Conservation (phyloP, 2,329 filamentous ascomycete genomes). For the Penicillium janthinellum region DNA sequence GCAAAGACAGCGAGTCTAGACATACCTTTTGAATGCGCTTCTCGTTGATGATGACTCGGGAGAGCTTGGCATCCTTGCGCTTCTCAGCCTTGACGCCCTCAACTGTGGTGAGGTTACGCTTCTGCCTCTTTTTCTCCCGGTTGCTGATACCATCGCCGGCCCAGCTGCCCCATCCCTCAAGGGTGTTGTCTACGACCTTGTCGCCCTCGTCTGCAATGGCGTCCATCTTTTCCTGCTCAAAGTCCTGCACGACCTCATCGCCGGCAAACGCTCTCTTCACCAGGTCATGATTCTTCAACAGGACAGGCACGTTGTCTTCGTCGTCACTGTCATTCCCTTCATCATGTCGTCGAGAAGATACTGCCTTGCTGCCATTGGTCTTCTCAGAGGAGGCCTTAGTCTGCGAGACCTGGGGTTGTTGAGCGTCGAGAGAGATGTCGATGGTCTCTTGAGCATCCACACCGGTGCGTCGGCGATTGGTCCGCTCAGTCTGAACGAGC, state of each 20-base stretch:
- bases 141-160: constrained; percentile 78
- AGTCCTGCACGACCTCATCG: constrained; percentile 78
- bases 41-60: constrained; percentile 89
- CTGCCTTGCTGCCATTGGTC: constrained; percentile 24
- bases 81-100: constrained; percentile 75
- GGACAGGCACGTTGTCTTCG: constrained; percentile 43
- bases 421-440: constrained; percentile 36
- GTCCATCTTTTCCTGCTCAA: constrained; percentile 76
- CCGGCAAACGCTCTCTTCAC: constrained; percentile 85
- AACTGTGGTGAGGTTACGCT: constrained; percentile 52
- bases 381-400: constrained; percentile 24
- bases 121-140: constrained; percentile 61
- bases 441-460: constrained; percentile 34
- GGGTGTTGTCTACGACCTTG: constrained; percentile 76
- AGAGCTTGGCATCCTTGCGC: constrained; percentile 78
- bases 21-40: constrained; percentile 82
- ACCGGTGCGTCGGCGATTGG: constrained; percentile 33
- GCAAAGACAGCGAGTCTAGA: neutral
- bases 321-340: constrained; percentile 50
- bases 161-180: constrained; percentile 95
- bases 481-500: constrained; percentile 39
- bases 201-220: constrained; percentile 76
- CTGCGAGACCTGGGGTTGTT: constrained; percentile 17
- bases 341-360: constrained; percentile 25
- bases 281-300: constrained; percentile 62